Evolutionary conservation across 2,329 filamentous ascomycete genomes (phyloP).

Genomic region (Furcasterigmium furcatum): DNA sequence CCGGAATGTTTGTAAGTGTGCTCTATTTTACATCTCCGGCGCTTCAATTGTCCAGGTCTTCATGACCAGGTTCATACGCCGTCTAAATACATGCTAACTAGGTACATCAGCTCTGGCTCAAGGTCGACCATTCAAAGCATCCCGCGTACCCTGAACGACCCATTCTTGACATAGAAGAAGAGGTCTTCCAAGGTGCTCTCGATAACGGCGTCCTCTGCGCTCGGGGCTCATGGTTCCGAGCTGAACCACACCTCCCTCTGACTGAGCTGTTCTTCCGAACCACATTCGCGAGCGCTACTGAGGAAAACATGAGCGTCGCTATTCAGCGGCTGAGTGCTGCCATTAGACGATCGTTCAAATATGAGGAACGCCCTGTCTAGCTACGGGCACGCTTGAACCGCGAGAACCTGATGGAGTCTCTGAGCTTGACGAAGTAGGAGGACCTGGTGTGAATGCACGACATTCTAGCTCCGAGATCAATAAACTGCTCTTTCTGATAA

Average conservation of each 20-base stretch:
- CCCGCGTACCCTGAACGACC: conserved; percentile 51
- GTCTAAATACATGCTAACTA: background rate
- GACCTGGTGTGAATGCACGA: too few species aligned
- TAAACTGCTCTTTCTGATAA: too few species aligned
- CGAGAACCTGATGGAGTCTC: too few species aligned
- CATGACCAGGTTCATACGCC: too few species aligned
- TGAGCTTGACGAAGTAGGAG: too few species aligned
- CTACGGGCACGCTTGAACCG: too few species aligned
- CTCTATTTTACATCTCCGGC: background rate
- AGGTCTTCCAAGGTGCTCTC: conserved; percentile 77
- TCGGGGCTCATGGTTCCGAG: conserved; percentile 87
- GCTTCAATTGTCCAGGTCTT: too few species aligned
- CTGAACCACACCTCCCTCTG: conserved; percentile 59
- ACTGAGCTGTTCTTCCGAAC: conserved; percentile 80
- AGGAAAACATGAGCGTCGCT: conserved; percentile 66
- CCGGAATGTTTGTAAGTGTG: conserved; percentile 88
- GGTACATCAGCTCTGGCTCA: conserved; percentile 63
- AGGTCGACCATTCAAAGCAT: conserved; percentile 64
- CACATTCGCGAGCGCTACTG: conserved; percentile 80
- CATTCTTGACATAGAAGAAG: conserved; percentile 72
- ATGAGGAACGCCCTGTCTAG: too few species aligned
- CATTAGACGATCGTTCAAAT: conserved; percentile 55
- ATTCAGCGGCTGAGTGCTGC: conserved; percentile 75
- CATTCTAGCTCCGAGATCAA: too few species aligned
- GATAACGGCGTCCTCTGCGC: conserved; percentile 76